Conservation (phyloP, 345 rosid genomes). For the Leavenworthia alabamica region DNA sequence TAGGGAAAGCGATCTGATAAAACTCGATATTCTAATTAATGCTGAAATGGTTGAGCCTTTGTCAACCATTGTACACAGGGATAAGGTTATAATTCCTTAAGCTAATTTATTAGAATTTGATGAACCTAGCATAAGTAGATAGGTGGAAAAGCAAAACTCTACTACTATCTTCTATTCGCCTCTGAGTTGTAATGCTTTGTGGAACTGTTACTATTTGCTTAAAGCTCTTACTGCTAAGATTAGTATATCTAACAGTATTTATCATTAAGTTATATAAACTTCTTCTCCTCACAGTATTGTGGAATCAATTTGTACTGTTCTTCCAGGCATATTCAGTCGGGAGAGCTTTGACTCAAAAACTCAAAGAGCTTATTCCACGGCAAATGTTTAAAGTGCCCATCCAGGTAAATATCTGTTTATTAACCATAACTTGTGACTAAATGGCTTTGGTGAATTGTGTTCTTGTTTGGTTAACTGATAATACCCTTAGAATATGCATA, state of each 20-base stretch:
- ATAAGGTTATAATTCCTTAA: slow-evolving; percentile 48
- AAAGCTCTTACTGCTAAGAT: neutral
- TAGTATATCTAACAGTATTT: neutral
- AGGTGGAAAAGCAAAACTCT: neutral
- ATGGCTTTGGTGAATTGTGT: neutral
- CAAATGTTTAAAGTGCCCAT: slow-evolving; percentile 99
- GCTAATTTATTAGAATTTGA: neutral
- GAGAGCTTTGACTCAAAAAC: slow-evolving; percentile 89
- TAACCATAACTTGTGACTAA: neutral
- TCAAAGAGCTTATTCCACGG: slow-evolving; percentile 96
- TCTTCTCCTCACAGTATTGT: slow-evolving; percentile 3
- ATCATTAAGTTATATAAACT: neutral
- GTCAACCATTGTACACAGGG: slow-evolving; percentile 88
- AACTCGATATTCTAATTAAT: slow-evolving; percentile 87
- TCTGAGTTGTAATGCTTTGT: slow-evolving; percentile 6
- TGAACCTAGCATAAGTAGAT: neutral
- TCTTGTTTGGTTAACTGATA: neutral
- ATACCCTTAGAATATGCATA: neutral
- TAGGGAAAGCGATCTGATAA: slow-evolving; percentile 71
- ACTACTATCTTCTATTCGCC: neutral
- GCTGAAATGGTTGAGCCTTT: slow-evolving; percentile 83
- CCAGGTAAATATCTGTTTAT: slow-evolving; percentile 49
- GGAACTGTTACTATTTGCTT: neutral
- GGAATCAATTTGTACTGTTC: slow-evolving; percentile 10
- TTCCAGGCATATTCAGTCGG: slow-evolving; percentile 88